These are phyloP conservation scores for Alternaria brassicicola DNA, from an alignment of 2,329 filamentous ascomycete species.

Conservation along the genomic window DNA sequence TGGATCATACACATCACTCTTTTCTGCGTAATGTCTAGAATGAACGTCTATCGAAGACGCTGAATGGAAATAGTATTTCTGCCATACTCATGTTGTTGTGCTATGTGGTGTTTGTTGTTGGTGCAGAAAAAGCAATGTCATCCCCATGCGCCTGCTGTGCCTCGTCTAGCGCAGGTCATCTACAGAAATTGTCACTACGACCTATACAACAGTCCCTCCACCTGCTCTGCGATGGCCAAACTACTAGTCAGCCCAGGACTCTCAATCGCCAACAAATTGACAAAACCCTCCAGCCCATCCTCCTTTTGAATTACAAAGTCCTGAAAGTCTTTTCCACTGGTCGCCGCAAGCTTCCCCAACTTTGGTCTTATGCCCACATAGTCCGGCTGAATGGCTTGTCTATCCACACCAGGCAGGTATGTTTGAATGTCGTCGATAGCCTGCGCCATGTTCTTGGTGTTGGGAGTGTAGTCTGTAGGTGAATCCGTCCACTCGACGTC, in stretches of 20 bases:
- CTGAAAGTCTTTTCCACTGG: slow-evolving; percentile 69
- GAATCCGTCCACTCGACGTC: slow-evolving; percentile 91
- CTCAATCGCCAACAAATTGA: slow-evolving; percentile 92
- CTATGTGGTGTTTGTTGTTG: not conserved
- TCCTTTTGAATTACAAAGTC: slow-evolving; percentile 85
- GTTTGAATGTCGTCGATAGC: slow-evolving; percentile 76
- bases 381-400: slow-evolving; percentile 71
- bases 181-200: slow-evolving; percentile 4
- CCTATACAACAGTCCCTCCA: slow-evolving; percentile 62
- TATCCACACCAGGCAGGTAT: slow-evolving; percentile 79
- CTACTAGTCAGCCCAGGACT: slow-evolving; percentile 88
- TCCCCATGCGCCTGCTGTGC: not conserved
- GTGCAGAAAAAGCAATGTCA: not conserved
- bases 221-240: slow-evolving; percentile 83
- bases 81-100: not conserved
- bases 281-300: slow-evolving; percentile 78
- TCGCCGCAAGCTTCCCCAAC: slow-evolving; percentile 68
- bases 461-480: slow-evolving; percentile 73
- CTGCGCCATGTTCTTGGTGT: slow-evolving; percentile 64
- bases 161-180: not conserved
- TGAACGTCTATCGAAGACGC: not conserved
- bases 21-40: slow-evolving; percentile 15
- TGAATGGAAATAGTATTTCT: slow-evolving; percentile 4
- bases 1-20: slow-evolving; percentile 5
- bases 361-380: slow-evolving; percentile 95